Evolutionary conservation across 2,329 filamentous ascomycete species (phyloP).

Genomic region (Escovopsis weberi): DNA sequence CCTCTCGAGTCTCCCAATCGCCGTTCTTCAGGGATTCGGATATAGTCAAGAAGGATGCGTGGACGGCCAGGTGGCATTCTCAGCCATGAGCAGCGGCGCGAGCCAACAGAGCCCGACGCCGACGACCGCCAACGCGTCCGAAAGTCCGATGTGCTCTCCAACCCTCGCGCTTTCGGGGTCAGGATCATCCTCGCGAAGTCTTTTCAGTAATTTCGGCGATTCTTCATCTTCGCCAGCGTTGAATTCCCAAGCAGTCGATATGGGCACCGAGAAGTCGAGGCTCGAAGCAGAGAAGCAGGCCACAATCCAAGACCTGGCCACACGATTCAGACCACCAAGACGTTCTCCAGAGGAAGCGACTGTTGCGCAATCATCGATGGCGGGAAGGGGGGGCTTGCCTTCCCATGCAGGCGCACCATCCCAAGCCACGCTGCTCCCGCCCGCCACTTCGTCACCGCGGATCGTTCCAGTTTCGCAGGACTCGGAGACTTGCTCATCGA

Average conservation of each 20-base stretch:
- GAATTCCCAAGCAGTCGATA: conserved; percentile 23
- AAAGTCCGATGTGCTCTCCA: no score
- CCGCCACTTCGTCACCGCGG: conserved; percentile 4
- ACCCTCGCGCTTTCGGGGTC: no score
- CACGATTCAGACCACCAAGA: conserved; percentile 16
- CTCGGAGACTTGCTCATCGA: conserved; percentile 12
- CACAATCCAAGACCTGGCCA: conserved; percentile 21
- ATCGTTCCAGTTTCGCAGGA: conserved; percentile 15
- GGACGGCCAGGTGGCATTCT: no score
- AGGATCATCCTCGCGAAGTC: no score
- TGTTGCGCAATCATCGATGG: conserved; percentile 10
- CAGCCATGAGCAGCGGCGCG: conserved; percentile 3
- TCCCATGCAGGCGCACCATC: neutral
- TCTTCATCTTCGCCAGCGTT: conserved; percentile 25
- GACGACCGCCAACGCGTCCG: conserved; percentile 1
- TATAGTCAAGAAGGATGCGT: no score
- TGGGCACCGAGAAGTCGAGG: conserved; percentile 20
- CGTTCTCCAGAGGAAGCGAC: conserved; percentile 8
- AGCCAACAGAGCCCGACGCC: conserved; percentile 10
- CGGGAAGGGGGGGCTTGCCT: conserved; percentile 6
- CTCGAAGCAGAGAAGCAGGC: conserved; percentile 17
- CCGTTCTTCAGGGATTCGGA: no score
- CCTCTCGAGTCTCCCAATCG: conserved; percentile 16
- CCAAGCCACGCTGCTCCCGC: conserved; percentile 1
- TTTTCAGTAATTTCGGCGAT: conserved; percentile 8